Base-by-base conservation (phyloP, 2,329 filamentous ascomycete genomes). In the Fusarium sp. region DNA sequence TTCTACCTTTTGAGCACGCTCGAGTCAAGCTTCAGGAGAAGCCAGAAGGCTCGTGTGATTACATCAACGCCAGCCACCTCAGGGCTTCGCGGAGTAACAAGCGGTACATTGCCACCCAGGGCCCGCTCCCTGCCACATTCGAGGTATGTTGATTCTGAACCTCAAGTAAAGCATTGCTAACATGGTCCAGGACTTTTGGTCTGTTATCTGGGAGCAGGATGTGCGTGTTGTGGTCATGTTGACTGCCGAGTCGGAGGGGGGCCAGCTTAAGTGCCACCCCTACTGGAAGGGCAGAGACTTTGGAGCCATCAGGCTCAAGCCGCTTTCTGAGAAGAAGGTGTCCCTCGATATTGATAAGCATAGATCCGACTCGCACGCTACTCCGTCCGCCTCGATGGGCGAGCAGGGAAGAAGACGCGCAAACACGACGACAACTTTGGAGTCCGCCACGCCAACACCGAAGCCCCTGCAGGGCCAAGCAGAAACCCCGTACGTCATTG, bases 131-230 rank as follows among this genome's bases (percentile, higher is more conserved):
- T 22, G 92, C 94, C 58, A 99, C 96, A 0, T 98, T 97, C 79
- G 92, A 94, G 81, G 94, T 96, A 85, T 86, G 92, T 20, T 40
- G 8, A 49, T 29, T 29, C 44, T 29, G 31, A 6, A 4, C 5
- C 31, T 38, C 46, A 27, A 33, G 16, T 5, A 6, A 29, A 22
- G 24, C 31, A 40, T 56, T 7, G 62, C 79, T 84, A 74, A 85
- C 78, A 27, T 53, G 4, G 59, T 40, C 4, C 75, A 96, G 94
- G 96, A 99, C 81, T 99, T 99, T 80, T 99, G 96, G 96, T 96
- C 94, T 69, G 93, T 98, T 12, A 88, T 98, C 33, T 99, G 96
- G 96, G 95, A 98, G 80, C 94, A 98, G 82, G 95, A 98, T 79
- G 92, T 97, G 5, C 92, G 96, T 60, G 94, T 98, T 29, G 92